Percentiles rank a stretch among this genome's conserved stretches.
Evolutionary conservation across 2,329 filamentous ascomycete genomes (phyloP).

Genomic region (Diaporthe sp.): DNA sequence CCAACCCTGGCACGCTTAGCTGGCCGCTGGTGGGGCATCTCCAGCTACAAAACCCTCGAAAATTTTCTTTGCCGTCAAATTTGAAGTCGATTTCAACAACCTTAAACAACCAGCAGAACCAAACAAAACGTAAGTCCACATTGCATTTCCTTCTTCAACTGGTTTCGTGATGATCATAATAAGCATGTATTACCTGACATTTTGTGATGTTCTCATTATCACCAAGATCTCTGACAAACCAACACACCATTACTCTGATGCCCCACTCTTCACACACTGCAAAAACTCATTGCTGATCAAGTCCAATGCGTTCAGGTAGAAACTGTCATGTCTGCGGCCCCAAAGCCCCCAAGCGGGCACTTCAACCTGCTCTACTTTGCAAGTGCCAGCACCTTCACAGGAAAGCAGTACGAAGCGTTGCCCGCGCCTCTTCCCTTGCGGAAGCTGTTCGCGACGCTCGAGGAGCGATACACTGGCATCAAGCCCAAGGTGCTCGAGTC

Average conservation of each 20-base stretch:
- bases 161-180: slow-evolving; percentile 47
- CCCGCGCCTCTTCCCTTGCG: slow-evolving; percentile 72
- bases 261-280: slow-evolving; percentile 13
- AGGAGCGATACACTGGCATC: slow-evolving; percentile 77
- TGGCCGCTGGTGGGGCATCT: neutral
- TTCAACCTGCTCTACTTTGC: slow-evolving; percentile 89
- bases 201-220: slow-evolving; percentile 66
- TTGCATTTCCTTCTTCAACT: neutral
- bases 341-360: slow-evolving; percentile 67
- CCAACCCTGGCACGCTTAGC: neutral
- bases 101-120: neutral
- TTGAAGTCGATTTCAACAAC: neutral
- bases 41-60: slow-evolving; percentile 23
- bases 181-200: slow-evolving; percentile 56
- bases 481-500: slow-evolving; percentile 74
- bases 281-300: slow-evolving; percentile 39
- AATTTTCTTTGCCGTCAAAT: neutral
- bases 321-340: slow-evolving; percentile 39
- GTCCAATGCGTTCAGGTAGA: slow-evolving; percentile 27
- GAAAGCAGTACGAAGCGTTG: slow-evolving; percentile 73
- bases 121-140: slow-evolving; percentile 44
- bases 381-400: slow-evolving; percentile 76
- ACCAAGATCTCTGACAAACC: slow-evolving; percentile 76
- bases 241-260: slow-evolving; percentile 24
- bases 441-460: slow-evolving; percentile 74